A percentile compares a stretch with the other conserved stretches of the same genome.
Evolutionary conservation across 106 monocot genomes (phyloP).

Genomic region (Hemerocallis citrina): DNA sequence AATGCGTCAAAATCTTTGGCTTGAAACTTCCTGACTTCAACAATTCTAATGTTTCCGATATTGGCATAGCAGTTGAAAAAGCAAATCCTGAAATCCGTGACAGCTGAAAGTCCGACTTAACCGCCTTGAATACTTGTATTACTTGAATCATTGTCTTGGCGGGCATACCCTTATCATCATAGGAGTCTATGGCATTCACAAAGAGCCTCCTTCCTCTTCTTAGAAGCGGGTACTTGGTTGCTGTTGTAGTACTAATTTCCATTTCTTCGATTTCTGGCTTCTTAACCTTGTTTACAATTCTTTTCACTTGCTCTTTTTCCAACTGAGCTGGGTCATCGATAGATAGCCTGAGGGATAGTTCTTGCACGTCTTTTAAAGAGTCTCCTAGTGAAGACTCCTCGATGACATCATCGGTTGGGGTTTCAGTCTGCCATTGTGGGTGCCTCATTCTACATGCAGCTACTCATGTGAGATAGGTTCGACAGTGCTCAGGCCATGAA

Average conservation of each 20-base stretch:
- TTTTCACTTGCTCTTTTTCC: conserved; percentile 44
- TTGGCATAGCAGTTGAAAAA: conserved; percentile 45
- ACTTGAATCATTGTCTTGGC: conserved; percentile 32
- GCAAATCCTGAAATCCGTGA: conserved; percentile 46
- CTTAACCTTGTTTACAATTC: conserved; percentile 30
- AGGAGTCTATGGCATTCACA: conserved; percentile 46
- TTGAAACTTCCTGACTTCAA: conserved; percentile 30
- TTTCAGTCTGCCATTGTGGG: conserved; percentile 56
- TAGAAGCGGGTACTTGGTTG: conserved; percentile 30
- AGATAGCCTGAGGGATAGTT: conserved; percentile 40
- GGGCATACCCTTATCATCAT: conserved; percentile 27
- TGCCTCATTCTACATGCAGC: conserved; percentile 55
- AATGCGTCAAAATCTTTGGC: conserved; percentile 46
- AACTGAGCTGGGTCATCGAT: conserved; percentile 24
- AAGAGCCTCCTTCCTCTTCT: conserved; percentile 35
- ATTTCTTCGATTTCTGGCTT: conserved; percentile 3
- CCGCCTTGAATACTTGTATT: conserved; percentile 27
- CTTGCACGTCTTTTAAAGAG: conserved; percentile 50
- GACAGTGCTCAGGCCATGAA: conserved; percentile 68
- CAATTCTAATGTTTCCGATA: conserved; percentile 34
- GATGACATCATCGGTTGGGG: conserved; percentile 36
- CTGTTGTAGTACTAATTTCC: background rate
- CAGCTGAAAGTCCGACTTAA: conserved; percentile 37
- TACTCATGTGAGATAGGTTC: conserved; percentile 48
- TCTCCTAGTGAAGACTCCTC: conserved; percentile 35